A percentile compares a stretch with the other conserved stretches of the same genome.
Evolutionary conservation across 2,329 filamentous ascomycete genomes (phyloP).

Genomic region (Juglanconis sp.): DNA sequence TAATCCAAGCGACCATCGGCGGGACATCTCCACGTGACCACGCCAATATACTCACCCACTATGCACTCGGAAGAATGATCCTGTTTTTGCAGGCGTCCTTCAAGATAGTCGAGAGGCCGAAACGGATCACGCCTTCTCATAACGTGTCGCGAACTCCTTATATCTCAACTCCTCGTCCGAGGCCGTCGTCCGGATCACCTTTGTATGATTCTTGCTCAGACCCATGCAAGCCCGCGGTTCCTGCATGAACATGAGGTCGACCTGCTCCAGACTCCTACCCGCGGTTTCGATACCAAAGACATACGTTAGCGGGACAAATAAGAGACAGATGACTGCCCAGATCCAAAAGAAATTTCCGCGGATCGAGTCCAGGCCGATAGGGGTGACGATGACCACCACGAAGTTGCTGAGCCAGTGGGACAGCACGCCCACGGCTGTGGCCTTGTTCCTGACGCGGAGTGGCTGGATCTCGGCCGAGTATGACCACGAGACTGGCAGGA

Average conservation of each 20-base stretch:
- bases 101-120: too few species aligned
- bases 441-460: conserved; percentile 87
- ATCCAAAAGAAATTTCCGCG: conserved; percentile 37
- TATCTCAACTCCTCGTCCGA: too few species aligned
- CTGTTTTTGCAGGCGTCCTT: too few species aligned
- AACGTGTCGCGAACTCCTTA: too few species aligned
- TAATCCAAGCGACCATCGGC: too few species aligned
- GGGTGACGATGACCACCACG: conserved; percentile 37
- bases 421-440: conserved; percentile 85
- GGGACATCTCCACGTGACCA: too few species aligned
- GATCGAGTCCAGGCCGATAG: conserved; percentile 34
- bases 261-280: background rate
- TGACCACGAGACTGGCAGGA: conserved; percentile 55
- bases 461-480: conserved; percentile 93
- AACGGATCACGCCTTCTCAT: too few species aligned
- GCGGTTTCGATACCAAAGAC: background rate
- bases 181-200: too few species aligned
- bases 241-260: background rate
- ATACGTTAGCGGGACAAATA: background rate
- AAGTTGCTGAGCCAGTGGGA: conserved; percentile 60
- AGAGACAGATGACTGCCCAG: conserved; percentile 31
- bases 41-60: too few species aligned
- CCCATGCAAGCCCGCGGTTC: background rate
- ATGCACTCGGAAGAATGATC: too few species aligned
- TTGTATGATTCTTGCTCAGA: too few species aligned